Evolutionary conservation across 352 stramenopile species (phyloP), one percentile per base, ranked within the genome.

Genomic region (Pythium scleroteichum): DNA sequence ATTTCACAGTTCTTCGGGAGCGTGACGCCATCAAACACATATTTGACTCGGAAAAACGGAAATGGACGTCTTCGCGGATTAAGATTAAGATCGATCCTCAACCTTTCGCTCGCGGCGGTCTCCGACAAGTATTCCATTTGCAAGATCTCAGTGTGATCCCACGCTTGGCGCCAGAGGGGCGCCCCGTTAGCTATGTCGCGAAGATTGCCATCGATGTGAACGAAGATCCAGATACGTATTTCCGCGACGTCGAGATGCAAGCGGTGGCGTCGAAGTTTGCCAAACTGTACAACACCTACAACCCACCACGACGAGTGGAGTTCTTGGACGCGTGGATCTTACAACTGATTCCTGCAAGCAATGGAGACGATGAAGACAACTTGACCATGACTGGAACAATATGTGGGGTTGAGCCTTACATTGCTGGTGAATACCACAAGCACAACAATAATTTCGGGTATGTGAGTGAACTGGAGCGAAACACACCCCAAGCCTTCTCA

Each of bases 401-500:
- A 56, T 92, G 82, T 50, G 82, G 82, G 8, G 82, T 92, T 26
- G 82, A 92, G 46, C 82, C 78, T 5, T 92, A 87, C 59, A 92
- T 92, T 48, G 76, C 78, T 9, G 82, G 82, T 22, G 82, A 92
- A 39, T 92, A 92, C 62, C 82, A 88, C 66, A 92, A 92, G 66
- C 79, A 92, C 66, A 92, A 92, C 57, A 92, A 92, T 69, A 92
- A 92, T 66, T 90, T 82, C 65, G 82, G 82, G 3, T 92, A 89
- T 49, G 82, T 92, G 32, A 92, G 82, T 40, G 79, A 92, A 20
- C 53, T 90, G 17, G 80, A 90, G 51, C 76, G 82, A n/a, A 92
- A 90, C 60, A 92, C 82, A 0, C 82, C 82, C 20, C 82, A 92
- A 46, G 83, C 94, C 3, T 98, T 98, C 66, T 97, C 87, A 1